Base-by-base conservation (phyloP, 2,329 filamentous ascomycete species). In the Xylariales sp. region DNA sequence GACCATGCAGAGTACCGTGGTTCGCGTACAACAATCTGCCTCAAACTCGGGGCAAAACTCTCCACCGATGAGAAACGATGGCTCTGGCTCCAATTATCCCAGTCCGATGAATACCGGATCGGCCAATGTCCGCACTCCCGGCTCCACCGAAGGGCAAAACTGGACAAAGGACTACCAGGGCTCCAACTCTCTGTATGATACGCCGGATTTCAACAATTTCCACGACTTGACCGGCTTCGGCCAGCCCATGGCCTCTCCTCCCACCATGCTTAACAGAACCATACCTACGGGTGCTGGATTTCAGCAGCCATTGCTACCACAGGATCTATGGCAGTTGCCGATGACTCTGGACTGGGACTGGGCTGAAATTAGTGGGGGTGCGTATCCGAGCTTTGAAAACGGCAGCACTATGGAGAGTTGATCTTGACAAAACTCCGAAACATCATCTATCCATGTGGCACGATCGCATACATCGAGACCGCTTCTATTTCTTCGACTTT, bases 311-410 rank as follows among this genome's bases (percentile, higher is more conserved):
- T 84, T 95, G 53, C 79, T 97, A 16, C 91, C 93, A 5, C 88
- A 91, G 52, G 93, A 97, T 62, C 64, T 97, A 18, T 98, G 93
- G 81, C 85, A 91, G 59, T 83, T 97, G 78, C 90, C 91, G 2
- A 95, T 95, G 83, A 94, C 88, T 3, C 74, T 97, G 16, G 91
- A 97, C 57, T 96, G 90, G 89, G 88, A 77, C 54, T 83, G 78
- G 76, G 77, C 78, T 2, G 78, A 82, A 58, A 80, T 83, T 70
- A 81, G 75, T 21, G 77, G 78, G n/a, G 78, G 77, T 8, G 69
- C 71, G 3, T 82, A 82, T 49, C 77, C 78, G 10, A 72, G 72
- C 18, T 78, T 82, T 28, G 78, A 83, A 53, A 83, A 82, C 45
- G 78, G 78, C 5, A 73, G 70, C 41, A 47, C 51, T 20, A 49